Evolutionary conservation across 371 early-diverging fungal species (phyloP), one percentile per base, ranked within the genome.

Genomic region (Hamiltosporidium tvaerminnensis): DNA sequence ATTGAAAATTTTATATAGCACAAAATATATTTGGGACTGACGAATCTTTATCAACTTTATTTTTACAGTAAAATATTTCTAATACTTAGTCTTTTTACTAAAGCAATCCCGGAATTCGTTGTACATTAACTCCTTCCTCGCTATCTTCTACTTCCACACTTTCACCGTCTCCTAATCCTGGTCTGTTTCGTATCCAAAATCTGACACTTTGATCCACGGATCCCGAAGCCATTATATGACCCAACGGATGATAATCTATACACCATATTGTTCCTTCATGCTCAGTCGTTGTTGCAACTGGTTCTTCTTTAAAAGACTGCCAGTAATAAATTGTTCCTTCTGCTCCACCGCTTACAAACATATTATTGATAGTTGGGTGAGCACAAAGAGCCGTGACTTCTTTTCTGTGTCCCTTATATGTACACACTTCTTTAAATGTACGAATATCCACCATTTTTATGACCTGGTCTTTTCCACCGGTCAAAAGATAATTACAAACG

Each of bases 171-270:
- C n/a, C n/a, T n/a, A n/a, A n/a, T 44, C 90, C 92, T 1, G 92
- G 95, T 38, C 96, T 82, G 33, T 86, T 85, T 36, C 96, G 80
- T 23, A 90, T 86, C 97, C 97, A 98, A 75, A 96, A 96, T n/a
- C 90, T 84, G 0, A 92, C 90, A 0, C 90, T 85, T 67, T 91
- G 87, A 76, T 96, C 97, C 63, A 95, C 92, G 12, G 90, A 89
- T 23, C 96, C 95, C 0, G 90, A 86, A 0, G 89, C 92, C 7
- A 98, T 80, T 5, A 92, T 82, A 76, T 98, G 99, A 0, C 97
- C 97, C 16, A 90, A 78, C 3, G 99, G 99, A 78, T 98, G 97
- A 88, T 90, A 96, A 69, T 92, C 96, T 44, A 96, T 76, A 2
- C 92, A 84, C 91, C 95, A 96, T n/a, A 96, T 85, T 53, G 88